A percentile compares a stretch with the other conserved stretches of the same genome.
Conservation (phyloP, 345 rosid species). For the Aurinia saxatilis region DNA sequence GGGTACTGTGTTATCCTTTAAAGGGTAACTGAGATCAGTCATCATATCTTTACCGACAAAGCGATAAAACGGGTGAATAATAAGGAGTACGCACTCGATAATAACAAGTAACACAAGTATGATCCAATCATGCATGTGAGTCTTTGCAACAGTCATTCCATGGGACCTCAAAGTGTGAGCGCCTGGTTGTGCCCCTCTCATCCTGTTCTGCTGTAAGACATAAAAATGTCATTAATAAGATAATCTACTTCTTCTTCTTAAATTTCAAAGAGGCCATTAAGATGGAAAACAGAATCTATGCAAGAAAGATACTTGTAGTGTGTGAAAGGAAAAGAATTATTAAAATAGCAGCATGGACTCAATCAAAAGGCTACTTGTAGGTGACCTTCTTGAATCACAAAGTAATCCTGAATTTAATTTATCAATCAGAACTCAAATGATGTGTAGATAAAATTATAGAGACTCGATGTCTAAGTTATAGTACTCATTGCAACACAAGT, state of each 20-base stretch:
- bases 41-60: constrained; percentile 91
- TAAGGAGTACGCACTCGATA: constrained; percentile 33
- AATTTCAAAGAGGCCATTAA: background rate
- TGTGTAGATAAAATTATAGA: background rate
- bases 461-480: background rate
- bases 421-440: no score
- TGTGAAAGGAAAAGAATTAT: background rate
- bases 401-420: no score
- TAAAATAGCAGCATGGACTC: background rate
- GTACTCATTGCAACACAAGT: background rate
- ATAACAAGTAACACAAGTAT: constrained; percentile 52
- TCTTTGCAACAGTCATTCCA: constrained; percentile 50
- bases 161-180: constrained; percentile 57
- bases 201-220: constrained; percentile 33
- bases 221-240: background rate
- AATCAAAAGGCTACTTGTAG: background rate
- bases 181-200: constrained; percentile 46
- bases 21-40: constrained; percentile 78
- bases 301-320: background rate
- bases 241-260: background rate
- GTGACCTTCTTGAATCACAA: no score
- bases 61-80: constrained; percentile 73
- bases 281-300: background rate
- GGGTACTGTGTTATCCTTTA: constrained; percentile 67
- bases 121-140: constrained; percentile 73